These are phyloP conservation scores for Firmiana major DNA, from an alignment of 345 rosid species.

Conservation along the genomic window DNA sequence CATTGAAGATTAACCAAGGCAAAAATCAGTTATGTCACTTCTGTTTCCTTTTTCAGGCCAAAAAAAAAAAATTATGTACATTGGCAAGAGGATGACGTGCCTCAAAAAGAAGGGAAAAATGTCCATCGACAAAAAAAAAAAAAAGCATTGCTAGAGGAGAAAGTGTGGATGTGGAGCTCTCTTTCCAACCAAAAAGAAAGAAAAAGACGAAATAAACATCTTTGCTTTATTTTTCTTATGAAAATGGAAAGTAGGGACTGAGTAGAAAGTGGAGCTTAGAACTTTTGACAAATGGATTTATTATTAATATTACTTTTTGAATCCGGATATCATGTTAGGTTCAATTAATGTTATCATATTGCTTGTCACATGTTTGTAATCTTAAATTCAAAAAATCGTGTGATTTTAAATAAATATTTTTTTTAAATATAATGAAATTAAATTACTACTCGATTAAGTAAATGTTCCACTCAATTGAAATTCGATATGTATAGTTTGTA, in stretches of 20 bases:
- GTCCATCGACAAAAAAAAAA: too few relatives aligned
- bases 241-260: constrained; percentile 13
- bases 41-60: background rate
- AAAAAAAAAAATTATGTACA: too few relatives aligned
- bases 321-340: background rate
- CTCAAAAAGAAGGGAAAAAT: background rate
- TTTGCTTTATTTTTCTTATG: background rate
- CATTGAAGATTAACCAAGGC: background rate
- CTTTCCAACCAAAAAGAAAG: constrained; percentile 5
- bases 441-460: too few relatives aligned
- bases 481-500: too few relatives aligned
- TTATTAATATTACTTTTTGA: background rate
- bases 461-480: too few relatives aligned
- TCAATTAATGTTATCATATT: background rate
- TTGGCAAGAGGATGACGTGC: background rate
- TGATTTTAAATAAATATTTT: too few relatives aligned
- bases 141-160: background rate
- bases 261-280: background rate
- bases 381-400: too few relatives aligned
- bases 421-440: too few relatives aligned
- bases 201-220: background rate
- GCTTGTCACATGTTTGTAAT: background rate
- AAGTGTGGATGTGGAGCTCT: constrained; percentile 10
- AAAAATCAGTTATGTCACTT: too few relatives aligned
- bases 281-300: background rate